Conservation (phyloP, 2,329 filamentous ascomycete species). For the Colletotrichum siamense region DNA sequence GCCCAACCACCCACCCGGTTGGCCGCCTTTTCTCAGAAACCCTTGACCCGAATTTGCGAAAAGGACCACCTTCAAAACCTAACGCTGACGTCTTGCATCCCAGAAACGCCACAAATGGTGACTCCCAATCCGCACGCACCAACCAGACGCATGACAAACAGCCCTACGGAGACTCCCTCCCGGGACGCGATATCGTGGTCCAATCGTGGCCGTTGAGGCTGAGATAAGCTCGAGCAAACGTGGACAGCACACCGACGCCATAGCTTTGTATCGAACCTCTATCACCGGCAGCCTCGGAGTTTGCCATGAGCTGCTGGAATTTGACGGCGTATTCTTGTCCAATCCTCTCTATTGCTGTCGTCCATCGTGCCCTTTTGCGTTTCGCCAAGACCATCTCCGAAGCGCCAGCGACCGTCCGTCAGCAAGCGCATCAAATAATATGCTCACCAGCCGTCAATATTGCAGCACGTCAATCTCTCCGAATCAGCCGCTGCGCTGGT, state of each 20-base stretch:
- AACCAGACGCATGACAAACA: not conserved
- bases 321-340: not conserved
- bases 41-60: not conserved
- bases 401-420: not conserved
- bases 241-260: not conserved
- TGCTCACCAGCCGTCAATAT: accelerated
- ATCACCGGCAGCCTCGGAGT: not conserved
- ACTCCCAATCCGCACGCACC: not conserved
- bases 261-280: accelerated
- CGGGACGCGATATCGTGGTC: not conserved
- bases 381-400: not conserved
- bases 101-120: not conserved
- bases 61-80: not conserved
- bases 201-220: not conserved
- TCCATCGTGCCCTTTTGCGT: not conserved
- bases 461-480: not conserved
- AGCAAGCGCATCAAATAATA: accelerated
- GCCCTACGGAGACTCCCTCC: not conserved
- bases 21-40: not conserved
- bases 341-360: not conserved
- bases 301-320: not conserved
- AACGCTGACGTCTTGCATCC: not conserved
- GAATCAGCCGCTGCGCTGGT: not conserved
- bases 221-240: not conserved
- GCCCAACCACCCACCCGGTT: not conserved